Conservation (phyloP, 495 filamentous ascomycete species). For the Apodospora peruviana region DNA sequence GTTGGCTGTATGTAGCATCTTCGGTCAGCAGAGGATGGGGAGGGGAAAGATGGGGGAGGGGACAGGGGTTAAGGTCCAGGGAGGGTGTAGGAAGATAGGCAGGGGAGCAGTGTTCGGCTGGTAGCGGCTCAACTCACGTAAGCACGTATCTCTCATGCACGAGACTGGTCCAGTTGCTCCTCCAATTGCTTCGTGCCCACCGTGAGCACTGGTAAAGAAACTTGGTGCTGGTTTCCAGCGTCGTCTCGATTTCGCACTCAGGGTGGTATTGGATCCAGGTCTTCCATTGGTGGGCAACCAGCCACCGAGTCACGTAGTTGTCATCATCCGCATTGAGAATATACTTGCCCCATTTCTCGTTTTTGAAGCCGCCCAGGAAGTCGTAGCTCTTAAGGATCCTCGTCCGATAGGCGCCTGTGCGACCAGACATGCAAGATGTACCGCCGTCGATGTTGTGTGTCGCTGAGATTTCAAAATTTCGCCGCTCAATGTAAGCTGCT, state of each 20-base stretch:
- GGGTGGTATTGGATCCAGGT: slow-evolving; percentile 72
- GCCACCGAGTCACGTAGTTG: slow-evolving; percentile 78
- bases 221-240: slow-evolving; percentile 64
- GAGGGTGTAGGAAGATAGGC: not conserved
- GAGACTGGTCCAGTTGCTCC: slow-evolving; percentile 75
- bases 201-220: slow-evolving; percentile 75
- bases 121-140: slow-evolving; percentile 47
- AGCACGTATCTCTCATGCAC: slow-evolving; percentile 63
- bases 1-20: slow-evolving; percentile 41
- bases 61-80: not conserved
- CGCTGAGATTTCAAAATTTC: slow-evolving; percentile 86
- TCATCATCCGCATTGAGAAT: slow-evolving; percentile 79
- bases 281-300: slow-evolving; percentile 70
- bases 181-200: slow-evolving; percentile 78
- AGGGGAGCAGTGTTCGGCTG: not conserved
- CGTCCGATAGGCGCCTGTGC: slow-evolving; percentile 77
- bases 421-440: slow-evolving; percentile 80
- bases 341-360: slow-evolving; percentile 66
- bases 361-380: slow-evolving; percentile 68
- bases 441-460: slow-evolving; percentile 82
- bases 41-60: not conserved
- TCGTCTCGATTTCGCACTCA: slow-evolving; percentile 70
- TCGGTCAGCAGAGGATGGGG: not conserved
- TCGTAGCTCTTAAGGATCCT: slow-evolving; percentile 70
- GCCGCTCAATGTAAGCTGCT: slow-evolving; percentile 72